Conservation (phyloP, 495 filamentous ascomycete species). For the Penicillium soppii region DNA sequence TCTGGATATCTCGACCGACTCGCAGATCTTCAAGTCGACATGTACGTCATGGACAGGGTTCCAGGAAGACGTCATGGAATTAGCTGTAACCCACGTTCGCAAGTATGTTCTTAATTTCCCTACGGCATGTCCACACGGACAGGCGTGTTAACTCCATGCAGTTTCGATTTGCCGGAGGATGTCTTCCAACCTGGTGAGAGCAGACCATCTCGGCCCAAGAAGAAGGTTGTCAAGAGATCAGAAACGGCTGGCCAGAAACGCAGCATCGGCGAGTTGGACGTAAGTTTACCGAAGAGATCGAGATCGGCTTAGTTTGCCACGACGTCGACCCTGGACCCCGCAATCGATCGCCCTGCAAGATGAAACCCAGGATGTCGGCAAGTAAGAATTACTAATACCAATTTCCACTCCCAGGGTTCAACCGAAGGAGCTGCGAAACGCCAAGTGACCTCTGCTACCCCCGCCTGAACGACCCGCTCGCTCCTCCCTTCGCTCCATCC, state of each 20-base stretch:
- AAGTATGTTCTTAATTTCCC: slow-evolving; percentile 54
- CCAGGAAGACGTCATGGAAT: slow-evolving; percentile 59
- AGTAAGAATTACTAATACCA: slow-evolving; percentile 39
- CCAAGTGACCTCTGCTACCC: slow-evolving; percentile 36
- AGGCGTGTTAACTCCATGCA: slow-evolving; percentile 34
- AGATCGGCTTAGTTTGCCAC: slow-evolving; percentile 25
- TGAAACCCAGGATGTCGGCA: slow-evolving; percentile 17
- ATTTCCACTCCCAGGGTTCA: slow-evolving; percentile 27
- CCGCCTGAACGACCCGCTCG: slow-evolving; percentile 30
- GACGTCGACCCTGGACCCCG: slow-evolving; percentile 21
- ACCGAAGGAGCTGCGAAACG: slow-evolving; percentile 39
- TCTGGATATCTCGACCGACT: slow-evolving; percentile 67
- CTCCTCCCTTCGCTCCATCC: slow-evolving; percentile 4
- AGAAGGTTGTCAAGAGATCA: slow-evolving; percentile 54
- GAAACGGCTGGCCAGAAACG: slow-evolving; percentile 41
- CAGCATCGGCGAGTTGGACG: slow-evolving; percentile 44
- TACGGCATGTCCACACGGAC: background rate
- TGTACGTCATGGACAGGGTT: slow-evolving; percentile 68
- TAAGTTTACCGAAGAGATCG: slow-evolving; percentile 39
- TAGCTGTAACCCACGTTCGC: slow-evolving; percentile 72
- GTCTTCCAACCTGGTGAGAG: slow-evolving; percentile 82
- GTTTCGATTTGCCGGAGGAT: slow-evolving; percentile 83
- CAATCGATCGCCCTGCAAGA: slow-evolving; percentile 14
- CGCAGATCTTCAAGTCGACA: slow-evolving; percentile 69
- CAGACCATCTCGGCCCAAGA: slow-evolving; percentile 62